Evolutionary conservation across 805 yeast species (phyloP), one percentile per base, ranked within the genome.

Genomic region (Maudiozyma serrabonitensis): DNA sequence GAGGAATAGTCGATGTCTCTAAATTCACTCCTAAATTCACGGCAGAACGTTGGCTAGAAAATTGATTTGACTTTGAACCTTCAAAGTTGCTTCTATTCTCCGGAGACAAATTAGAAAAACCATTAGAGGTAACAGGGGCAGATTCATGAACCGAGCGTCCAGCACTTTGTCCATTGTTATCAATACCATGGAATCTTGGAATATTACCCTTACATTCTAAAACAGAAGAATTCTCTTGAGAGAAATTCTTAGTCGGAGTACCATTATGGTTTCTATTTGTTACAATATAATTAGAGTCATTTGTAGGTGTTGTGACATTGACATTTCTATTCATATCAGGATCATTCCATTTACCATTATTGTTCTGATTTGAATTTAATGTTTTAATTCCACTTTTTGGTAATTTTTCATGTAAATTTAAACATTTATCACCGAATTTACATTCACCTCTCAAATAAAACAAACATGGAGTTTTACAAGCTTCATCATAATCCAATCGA

Each of bases 391-490:
- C 15, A 15, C 7, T 25, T 21, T 25, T 4, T 15, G 28, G 13
- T 16, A 16, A 9, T 6, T 21, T 12, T 15, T 41, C 43, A 68
- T 91, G 99, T 6, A 95, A 95, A 60, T 91, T 76, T 1, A 96
- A 98, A 71, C 99, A 91, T 61, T 89, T 90, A 46, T 79, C 72
- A 4, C 99, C 99, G 67, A 91, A 91, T 69, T 89, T 89, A 69
- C 99, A 91, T 62, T 89, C 88, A n/a, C 98, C 98, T 69, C 87
- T 87, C 60, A 85, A 93, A 66, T 87, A 91, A 68, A 90, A 91
- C 72, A 89, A 90, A 74, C 99, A 91, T 35, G 71, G 60, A 2
- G 72, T 69, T 46, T 74, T 74, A 21, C 26, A 18, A 7, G 66
- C 67, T 9, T 65, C 68, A n/a, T 74, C 63, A 5, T 76, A 72